Percentiles rank a stretch among this genome's conserved stretches.
Evolutionary conservation across 78 protist genomes (phyloP).

Genomic region (Isochrysis galbana): DNA sequence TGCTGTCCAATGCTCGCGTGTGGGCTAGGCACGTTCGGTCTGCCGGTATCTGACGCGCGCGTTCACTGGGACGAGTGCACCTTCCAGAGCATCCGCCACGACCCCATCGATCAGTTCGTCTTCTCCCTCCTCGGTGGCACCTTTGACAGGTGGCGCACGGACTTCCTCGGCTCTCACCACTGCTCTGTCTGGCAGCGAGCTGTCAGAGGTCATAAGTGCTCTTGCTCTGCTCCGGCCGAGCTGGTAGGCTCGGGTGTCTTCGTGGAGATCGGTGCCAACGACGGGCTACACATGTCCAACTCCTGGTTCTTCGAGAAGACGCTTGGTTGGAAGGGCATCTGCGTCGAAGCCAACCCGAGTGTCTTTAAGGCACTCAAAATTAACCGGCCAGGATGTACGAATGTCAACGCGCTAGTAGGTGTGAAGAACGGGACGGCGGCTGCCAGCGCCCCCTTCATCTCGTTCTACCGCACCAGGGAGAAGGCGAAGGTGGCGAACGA

Average conservation of each 20-base stretch:
- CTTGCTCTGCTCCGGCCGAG: neutral
- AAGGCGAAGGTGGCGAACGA: neutral
- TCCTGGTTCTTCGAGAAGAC: neutral
- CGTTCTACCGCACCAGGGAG: neutral
- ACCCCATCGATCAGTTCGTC: neutral
- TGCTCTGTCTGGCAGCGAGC: neutral
- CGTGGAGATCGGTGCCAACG: neutral
- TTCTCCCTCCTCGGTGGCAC: too few relatives aligned
- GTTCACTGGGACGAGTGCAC: too few relatives aligned
- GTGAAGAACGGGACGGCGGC: neutral
- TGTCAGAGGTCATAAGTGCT: too few relatives aligned
- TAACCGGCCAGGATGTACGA: neutral
- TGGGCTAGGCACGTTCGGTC: too few relatives aligned
- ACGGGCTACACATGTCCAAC: neutral
- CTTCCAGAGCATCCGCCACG: neutral
- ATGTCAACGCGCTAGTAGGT: neutral
- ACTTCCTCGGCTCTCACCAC: neutral
- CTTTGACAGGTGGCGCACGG: neutral
- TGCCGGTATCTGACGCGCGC: too few relatives aligned
- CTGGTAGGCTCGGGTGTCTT: neutral
- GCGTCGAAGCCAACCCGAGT: neutral
- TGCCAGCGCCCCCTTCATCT: neutral
- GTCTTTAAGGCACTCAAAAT: neutral
- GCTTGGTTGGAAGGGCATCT: neutral
- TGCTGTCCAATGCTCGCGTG: too few relatives aligned